Evolutionary conservation across 164 flowering plant genomes (phyloP).

Genomic region (Litsea cubeba): DNA sequence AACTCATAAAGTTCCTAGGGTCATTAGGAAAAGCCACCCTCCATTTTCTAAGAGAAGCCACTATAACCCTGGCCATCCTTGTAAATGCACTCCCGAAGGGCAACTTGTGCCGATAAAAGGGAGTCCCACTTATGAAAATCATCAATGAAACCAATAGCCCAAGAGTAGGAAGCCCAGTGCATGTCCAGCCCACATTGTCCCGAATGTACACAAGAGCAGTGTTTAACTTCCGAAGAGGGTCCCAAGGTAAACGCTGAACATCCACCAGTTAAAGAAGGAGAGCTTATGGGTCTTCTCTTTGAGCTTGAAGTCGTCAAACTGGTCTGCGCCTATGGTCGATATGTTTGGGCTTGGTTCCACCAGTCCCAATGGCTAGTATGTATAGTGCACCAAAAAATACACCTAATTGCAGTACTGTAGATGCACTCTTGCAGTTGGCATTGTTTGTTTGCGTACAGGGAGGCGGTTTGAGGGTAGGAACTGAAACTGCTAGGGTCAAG

Average conservation of each 20-base stretch:
- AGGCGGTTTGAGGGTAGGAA: slow-evolving; percentile 18
- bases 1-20: slow-evolving; percentile 28
- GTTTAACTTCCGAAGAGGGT: slow-evolving; percentile 27
- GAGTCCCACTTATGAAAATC: slow-evolving; percentile 25
- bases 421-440: slow-evolving; percentile 6
- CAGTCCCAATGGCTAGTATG: slow-evolving; percentile 23
- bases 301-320: slow-evolving; percentile 26
- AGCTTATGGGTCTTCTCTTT: slow-evolving; percentile 21
- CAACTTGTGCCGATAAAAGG: slow-evolving; percentile 25
- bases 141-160: slow-evolving; percentile 20
- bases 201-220: slow-evolving; percentile 29
- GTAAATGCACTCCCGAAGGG: slow-evolving; percentile 30
- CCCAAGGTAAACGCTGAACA: slow-evolving; percentile 29
- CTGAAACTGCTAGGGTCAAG: slow-evolving; percentile 19
- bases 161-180: slow-evolving; percentile 29
- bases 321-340: no score
- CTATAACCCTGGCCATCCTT: slow-evolving; percentile 24
- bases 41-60: slow-evolving; percentile 22
- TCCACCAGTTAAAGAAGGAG: slow-evolving; percentile 39
- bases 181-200: slow-evolving; percentile 27
- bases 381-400: slow-evolving; percentile 19
- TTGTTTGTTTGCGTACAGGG: neutral
- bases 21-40: slow-evolving; percentile 18
- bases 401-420: slow-evolving; percentile 17
- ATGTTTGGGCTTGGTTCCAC: slow-evolving; percentile 32